Evolutionary conservation across 192 early-diverging fungal genomes (phyloP), one percentile per base, ranked within the genome.

Genomic region (Coemansia sp.): DNA sequence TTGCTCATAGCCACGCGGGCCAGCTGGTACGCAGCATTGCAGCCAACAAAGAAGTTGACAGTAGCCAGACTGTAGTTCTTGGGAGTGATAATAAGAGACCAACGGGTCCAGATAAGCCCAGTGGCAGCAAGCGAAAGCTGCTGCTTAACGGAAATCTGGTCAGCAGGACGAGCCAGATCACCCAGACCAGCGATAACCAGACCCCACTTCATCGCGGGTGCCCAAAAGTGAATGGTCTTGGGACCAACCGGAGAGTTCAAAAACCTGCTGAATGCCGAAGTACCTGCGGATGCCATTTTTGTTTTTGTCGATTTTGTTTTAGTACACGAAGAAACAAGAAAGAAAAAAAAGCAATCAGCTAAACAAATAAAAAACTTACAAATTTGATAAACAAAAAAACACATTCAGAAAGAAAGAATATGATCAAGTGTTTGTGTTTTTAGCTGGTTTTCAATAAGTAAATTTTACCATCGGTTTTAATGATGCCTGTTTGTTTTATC

Each of bases 181-280:
- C 91, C 87, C 40, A 99, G 63, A 32, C 96, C 96, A 33, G 96
- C 95, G 71, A 96, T 88, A 12, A 99, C 95, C 55, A 99, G 80
- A 12, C 90, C 90, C 93, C 94, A 83, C 61, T 71, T 74, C 69
- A 80, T 75, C 29, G 67, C 69, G 7, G 97, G 97, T 0, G 95
- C 97, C 97, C 97, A 99, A 76, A 99, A 99, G 80, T 94, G 93
- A 69, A 99, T 89, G 51, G 97, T 99, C 84, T 96, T 96, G 66
- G 97, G 97, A 60, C 94, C 94, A 22, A 89, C 90, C 16, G 90
- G 89, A 22, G 86, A 87, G 69, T 89, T 89, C 67, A 82, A 71
- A 79, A 95, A 94, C 77, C 73, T 87, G 42, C 67, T 61, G 63
- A 96, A 87, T n/a, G 85, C 88, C 57, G 85, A 84, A 14, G 63